Base-by-base conservation (phyloP, 192 early-diverging fungal species). In the Fimicolochytrium jonesii region DNA sequence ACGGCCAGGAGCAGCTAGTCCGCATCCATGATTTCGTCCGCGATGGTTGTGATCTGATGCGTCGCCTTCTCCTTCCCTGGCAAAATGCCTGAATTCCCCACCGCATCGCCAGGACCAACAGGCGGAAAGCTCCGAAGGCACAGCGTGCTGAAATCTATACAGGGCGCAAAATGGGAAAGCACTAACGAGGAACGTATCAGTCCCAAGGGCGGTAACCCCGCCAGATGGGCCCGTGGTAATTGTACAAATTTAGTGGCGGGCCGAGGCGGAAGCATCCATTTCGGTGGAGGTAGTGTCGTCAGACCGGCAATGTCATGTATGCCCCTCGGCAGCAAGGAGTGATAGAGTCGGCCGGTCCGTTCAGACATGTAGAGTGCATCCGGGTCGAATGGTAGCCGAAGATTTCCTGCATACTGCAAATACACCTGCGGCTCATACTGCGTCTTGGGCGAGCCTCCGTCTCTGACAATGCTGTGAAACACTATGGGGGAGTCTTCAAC, bases 401-500 rank as follows among this genome's bases (percentile, higher is more conserved):
- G 43, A 6, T 60, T 64, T 9, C 71, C 71, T 0, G 33, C 71
- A 32, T 49, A 73, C n/a, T n/a, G n/a, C n/a, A n/a, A n/a, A n/a
- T n/a, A n/a, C n/a, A n/a, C n/a, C n/a, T n/a, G n/a, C 43, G 43
- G 3, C 4, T 44, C n/a, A 44, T 17, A 44, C 43, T 11, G 17
- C 37, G 37, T 11, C 43, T 22, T 6, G 43, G 23, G 3, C 15
- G 4, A 22, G 3, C 4, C 13, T 44, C 43, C 3, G 2, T 23
- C 15, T 17, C 43, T 6, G 4, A 44, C 43, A 44, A 23, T 39
- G 15, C 23, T 43, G 13, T 73, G 66, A 43, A 68, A 73, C 20
- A 73, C 71, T 31, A 73, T 59, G 7, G 71, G 69, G 0, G 63
- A 43, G 31, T 75, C 73, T 15, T 67, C 68, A n/a, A 23, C 52